Evolutionary conservation across 805 yeast species (phyloP).

Genomic region (Grigorovia yakushimaensis): DNA sequence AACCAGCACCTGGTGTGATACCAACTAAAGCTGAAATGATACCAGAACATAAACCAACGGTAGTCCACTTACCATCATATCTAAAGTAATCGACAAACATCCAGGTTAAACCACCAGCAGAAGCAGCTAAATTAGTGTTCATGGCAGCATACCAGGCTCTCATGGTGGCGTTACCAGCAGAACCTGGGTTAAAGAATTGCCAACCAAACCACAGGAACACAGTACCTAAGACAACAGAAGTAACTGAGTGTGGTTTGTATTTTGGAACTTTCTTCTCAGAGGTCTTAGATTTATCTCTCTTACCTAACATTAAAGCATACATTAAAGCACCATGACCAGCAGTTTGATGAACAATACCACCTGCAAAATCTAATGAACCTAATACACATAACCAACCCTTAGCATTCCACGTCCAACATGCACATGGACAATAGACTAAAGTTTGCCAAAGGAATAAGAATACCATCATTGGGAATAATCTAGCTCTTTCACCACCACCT

Average conservation of each 20-base stretch:
- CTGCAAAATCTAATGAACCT: slow-evolving; percentile 93
- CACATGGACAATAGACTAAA: slow-evolving; percentile 90
- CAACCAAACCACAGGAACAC: slow-evolving; percentile 96
- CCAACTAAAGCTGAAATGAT: slow-evolving; percentile 90
- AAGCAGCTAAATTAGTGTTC: slow-evolving; percentile 91
- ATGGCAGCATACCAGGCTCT: slow-evolving; percentile 92
- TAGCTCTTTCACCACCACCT: slow-evolving; percentile 96
- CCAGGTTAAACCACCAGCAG: slow-evolving; percentile 90
- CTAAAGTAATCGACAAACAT: slow-evolving; percentile 82
- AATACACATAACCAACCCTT: slow-evolving; percentile 79
- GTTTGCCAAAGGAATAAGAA: slow-evolving; percentile 92
- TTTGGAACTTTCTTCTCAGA: slow-evolving; percentile 65
- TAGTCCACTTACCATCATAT: slow-evolving; percentile 83
- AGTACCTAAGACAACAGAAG: slow-evolving; percentile 86
- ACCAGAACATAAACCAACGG: slow-evolving; percentile 91
- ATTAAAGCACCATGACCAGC: slow-evolving; percentile 94
- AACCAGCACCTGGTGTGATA: slow-evolving; percentile 96
- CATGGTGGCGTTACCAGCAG: slow-evolving; percentile 86
- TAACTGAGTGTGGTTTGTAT: slow-evolving; percentile 89
- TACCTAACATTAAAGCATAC: slow-evolving; percentile 85
- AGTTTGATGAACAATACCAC: slow-evolving; percentile 95
- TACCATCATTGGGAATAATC: slow-evolving; percentile 93
- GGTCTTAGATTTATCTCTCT: slow-evolving; percentile 63
- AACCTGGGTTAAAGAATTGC: slow-evolving; percentile 94
- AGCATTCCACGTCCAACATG: slow-evolving; percentile 96